A percentile compares a stretch with the other conserved stretches of the same genome.
These are phyloP conservation scores for Skeletonema grethae DNA, from an alignment of 108 stramenopile species.

Conservation along the genomic window DNA sequence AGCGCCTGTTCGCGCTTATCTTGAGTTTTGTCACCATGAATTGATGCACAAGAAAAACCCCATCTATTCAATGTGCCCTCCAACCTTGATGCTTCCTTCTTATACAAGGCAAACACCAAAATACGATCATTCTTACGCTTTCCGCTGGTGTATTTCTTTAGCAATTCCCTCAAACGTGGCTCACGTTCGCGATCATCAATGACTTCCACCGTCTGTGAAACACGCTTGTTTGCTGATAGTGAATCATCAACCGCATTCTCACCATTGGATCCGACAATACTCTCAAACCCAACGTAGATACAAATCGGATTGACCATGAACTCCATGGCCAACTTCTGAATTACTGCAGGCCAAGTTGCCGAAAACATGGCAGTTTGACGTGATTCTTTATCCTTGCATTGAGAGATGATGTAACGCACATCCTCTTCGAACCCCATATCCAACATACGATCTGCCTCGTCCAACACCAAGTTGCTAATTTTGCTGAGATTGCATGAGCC, in stretches of 20 bases:
- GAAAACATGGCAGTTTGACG: conserved; percentile 98
- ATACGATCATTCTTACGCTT: conserved; percentile 73
- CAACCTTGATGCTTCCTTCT: conserved; percentile 95
- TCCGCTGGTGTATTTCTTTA: conserved; percentile 72
- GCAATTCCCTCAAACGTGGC: conserved; percentile 71
- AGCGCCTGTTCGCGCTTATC: conserved; percentile 88
- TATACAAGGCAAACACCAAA: conserved; percentile 96
- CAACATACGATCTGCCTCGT: conserved; percentile 93
- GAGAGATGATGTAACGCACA: conserved; percentile 77
- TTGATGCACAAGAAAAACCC: conserved; percentile 72
- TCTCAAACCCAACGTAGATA: conserved; percentile 87
- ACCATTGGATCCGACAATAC: conserved; percentile 77
- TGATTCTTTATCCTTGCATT: conserved; percentile 59
- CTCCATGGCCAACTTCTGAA: conserved; percentile 91
- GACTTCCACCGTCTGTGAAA: conserved; percentile 93
- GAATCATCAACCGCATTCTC: conserved; percentile 80
- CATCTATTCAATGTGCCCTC: conserved; percentile 81
- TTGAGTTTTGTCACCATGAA: conserved; percentile 98
- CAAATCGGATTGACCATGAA: conserved; percentile 87
- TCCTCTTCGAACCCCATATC: conserved; percentile 82
- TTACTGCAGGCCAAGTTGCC: conserved; percentile 97
- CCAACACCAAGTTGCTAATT: conserved; percentile 88
- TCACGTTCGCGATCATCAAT: conserved; percentile 91
- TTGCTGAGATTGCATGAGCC: conserved; percentile 75
- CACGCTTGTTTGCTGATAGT: conserved; percentile 93